Base-by-base conservation (phyloP, 2,329 filamentous ascomycete species). In the Amylocarpus encephaloides region DNA sequence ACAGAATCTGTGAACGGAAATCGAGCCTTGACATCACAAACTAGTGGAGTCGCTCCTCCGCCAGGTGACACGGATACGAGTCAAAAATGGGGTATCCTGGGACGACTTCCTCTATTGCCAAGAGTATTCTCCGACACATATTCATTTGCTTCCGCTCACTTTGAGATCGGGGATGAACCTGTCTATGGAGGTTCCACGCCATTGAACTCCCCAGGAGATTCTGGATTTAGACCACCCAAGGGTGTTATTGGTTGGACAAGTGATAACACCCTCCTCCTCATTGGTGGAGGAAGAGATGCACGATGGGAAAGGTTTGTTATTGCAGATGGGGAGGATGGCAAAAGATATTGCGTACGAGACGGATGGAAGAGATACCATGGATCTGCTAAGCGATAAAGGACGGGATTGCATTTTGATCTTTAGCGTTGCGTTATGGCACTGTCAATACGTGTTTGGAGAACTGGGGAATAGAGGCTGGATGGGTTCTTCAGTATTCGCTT, bases 121-220 rank as follows among this genome's bases (percentile, higher is more conserved):
- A 81, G 87, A 38, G 77, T 93, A 29, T 94, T 97, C 66, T 92
- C 88, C 1, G 93, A 97, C 58, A 78, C 85, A 7, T 95, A 96
- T 66, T 94, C 88, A 0, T 91, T 92, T 61, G 79, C 88, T 3
- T 88, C 83, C 36, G 79, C 81, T 2, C 82, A 84, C 32, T 97
- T 97, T 61, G 85, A 93, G 60, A 84, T 89, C 34, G 88, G 88
- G 2, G 85, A 93, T 30, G 89, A 95, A 61, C 72, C 76, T 26
- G 64, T 73, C 40, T 84, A 90, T 32, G 88, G 93, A 61, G 71
- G 75, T 33, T 67, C 73, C 39, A 65, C 71, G 50, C 60, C 71
- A 53, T 65, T 71, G 59, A 61, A 73, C 3, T 73, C 74, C 13
- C 71, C 78, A 18, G 72, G 77, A 2, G 59, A 61, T n/a, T 52